A percentile compares a stretch with the other conserved stretches of the same genome.
Conservation (phyloP, 257 asterid species). For the Solanum rostratum region DNA sequence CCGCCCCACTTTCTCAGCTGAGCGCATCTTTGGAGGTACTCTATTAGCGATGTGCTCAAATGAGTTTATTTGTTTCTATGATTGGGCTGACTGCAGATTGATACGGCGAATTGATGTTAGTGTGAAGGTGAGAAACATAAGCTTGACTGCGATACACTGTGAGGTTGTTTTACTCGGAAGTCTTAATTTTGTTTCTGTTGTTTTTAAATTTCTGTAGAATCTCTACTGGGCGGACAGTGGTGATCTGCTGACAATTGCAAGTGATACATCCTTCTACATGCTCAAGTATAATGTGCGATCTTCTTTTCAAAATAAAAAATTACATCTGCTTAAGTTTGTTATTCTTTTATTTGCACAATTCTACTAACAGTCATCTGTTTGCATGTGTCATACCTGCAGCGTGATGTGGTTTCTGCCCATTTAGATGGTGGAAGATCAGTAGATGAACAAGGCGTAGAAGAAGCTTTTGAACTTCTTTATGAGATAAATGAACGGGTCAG, state of each 20-base stretch:
- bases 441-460: constrained; percentile 94
- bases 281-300: constrained; percentile 59
- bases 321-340: not conserved
- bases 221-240: constrained; percentile 95
- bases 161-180: not conserved
- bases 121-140: constrained; percentile 55
- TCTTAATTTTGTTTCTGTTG: not conserved
- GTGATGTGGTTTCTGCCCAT: constrained; percentile 88
- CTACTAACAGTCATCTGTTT: constrained; percentile 3
- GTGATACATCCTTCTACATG: constrained; percentile 75
- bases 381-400: constrained; percentile 39
- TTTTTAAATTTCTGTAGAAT: constrained; percentile 39
- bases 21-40: constrained; percentile 76
- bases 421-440: constrained; percentile 80
- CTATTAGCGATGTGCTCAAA: constrained; percentile 79
- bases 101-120: constrained; percentile 85
- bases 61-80: constrained; percentile 88
- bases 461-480: constrained; percentile 92
- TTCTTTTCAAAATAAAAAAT: not conserved
- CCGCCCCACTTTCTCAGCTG: constrained; percentile 93
- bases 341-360: not conserved
- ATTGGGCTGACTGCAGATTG: constrained; percentile 90
- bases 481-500: constrained; percentile 92
- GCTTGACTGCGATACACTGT: not conserved
- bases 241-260: constrained; percentile 75